A percentile compares a stretch with the other conserved stretches of the same genome.
Conservation (phyloP, 2,329 filamentous ascomycete species). For the Colletotrichum siamense region DNA sequence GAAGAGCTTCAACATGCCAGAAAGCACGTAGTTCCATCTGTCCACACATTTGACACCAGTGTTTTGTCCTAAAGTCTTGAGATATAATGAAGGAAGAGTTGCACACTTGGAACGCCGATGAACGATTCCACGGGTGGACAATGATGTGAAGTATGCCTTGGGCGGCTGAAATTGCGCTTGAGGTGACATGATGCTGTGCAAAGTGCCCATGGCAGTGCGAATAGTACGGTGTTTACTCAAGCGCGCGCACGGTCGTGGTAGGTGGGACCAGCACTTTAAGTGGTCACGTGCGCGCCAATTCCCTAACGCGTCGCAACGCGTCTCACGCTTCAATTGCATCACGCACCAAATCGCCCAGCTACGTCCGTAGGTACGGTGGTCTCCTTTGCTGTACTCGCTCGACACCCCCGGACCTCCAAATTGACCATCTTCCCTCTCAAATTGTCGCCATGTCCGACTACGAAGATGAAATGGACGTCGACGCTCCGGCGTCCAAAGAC, state of each 20-base stretch:
- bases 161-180: neutral
- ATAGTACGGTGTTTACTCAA: rapidly evolving
- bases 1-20: neutral
- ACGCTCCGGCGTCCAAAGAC: conserved; percentile 54
- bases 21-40: neutral
- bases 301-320: conserved; percentile 15
- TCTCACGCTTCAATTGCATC: neutral
- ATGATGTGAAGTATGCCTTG: neutral
- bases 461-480: conserved; percentile 67
- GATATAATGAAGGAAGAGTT: neutral
- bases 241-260: neutral
- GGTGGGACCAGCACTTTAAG: neutral
- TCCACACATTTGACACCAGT: neutral
- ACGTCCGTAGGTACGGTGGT: neutral
- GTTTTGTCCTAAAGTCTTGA: neutral
- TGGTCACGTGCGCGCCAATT: neutral
- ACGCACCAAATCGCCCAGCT: neutral
- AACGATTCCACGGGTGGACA: neutral
- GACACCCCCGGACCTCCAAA: neutral
- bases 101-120: neutral
- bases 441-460: conserved; percentile 59
- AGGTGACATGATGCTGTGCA: neutral
- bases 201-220: neutral
- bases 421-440: neutral
- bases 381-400: neutral